Base-by-base conservation (phyloP, 2,329 filamentous ascomycete genomes). In the Botrytis elliptica region DNA sequence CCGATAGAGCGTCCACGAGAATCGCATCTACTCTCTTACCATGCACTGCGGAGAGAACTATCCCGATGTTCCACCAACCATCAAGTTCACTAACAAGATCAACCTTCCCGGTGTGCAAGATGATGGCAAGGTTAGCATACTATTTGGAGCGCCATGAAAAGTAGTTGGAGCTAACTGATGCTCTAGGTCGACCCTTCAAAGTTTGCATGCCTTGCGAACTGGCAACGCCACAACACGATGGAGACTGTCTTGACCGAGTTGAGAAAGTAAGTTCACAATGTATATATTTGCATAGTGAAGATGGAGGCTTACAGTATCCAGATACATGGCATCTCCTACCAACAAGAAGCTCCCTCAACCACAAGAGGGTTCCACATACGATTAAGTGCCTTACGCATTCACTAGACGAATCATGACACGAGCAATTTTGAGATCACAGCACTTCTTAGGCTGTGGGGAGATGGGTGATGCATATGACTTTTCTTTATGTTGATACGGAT, bases 291-390 rank as follows among this genome's bases (percentile, higher is more conserved):
- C 63, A 25, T n/a, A 63, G 38, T 38, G n/a, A 57, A 72, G 49
- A 69, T 49, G 16, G 44, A 65, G n/a, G 36, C 75, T 66, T 42
- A 74, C 74, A n/a, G 9, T 71, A 64, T 14, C 68, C 77, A 97
- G 95, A 84, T 97, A 93, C 83, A 98, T 99, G 96, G 95, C 95
- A 44, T 89, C 95, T 74, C 91, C 93, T 40, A 88, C 90, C 78
- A 92, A 98, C 85, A 98, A 98, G 89, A 98, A 98, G 85, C 90
- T 98, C 44, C 92, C 94, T 20, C 96, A 99, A 83, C 96, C 96
- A 59, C 89, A 93, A 6, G 96, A 99, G 85, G 95, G 94, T 74
- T 90, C 92, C 44, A 91, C 85, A 46, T 92, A 82, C 67, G 66
- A 63, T 10, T 73, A 76, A 55, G 65, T 42, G 55, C 59, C 33